Conservation (phyloP, 1,284 basidiomycete genomes). For the Apiotrichum brassicae region DNA sequence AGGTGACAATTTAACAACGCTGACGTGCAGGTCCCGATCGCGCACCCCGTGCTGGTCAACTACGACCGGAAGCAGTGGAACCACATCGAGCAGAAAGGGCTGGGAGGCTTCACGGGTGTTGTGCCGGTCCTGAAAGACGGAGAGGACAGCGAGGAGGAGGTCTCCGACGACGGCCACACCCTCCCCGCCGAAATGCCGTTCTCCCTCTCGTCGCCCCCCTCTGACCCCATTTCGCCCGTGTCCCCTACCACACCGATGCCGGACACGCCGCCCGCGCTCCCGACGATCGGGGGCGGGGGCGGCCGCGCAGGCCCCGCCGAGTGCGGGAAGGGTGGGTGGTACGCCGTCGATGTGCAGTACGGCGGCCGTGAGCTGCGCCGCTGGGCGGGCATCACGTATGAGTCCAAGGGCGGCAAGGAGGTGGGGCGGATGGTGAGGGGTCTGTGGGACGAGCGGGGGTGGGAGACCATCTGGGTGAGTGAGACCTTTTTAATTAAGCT, state of each 20-base stretch:
- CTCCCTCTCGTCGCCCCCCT: background rate
- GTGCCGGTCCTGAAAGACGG: constrained; percentile 9
- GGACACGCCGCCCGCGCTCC: background rate
- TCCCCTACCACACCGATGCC: background rate
- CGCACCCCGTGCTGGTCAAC: constrained; percentile 36
- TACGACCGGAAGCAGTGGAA: constrained; percentile 35
- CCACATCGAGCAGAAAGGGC: constrained; percentile 32
- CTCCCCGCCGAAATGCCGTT: background rate
- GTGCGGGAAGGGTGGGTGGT: constrained; percentile 25
- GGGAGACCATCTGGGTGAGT: constrained; percentile 45
- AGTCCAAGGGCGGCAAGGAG: constrained; percentile 32
- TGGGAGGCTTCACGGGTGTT: constrained; percentile 43
- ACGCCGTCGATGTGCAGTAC: constrained; percentile 27
- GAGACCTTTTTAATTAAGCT: background rate
- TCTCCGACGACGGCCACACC: background rate
- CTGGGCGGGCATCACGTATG: constrained; percentile 35
- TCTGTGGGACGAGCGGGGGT: constrained; percentile 42
- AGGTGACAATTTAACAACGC: constrained; percentile 6
- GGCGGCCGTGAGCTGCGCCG: constrained; percentile 23
- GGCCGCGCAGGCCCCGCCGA: constrained; percentile 4
- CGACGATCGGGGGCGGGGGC: background rate
- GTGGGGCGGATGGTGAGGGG: constrained; percentile 40
- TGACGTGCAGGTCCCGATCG: constrained; percentile 36
- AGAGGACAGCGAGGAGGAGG: background rate
- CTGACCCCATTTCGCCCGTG: background rate